These are phyloP conservation scores for Phytophthora pini DNA, from an alignment of 352 stramenopile species.

Conservation along the genomic window DNA sequence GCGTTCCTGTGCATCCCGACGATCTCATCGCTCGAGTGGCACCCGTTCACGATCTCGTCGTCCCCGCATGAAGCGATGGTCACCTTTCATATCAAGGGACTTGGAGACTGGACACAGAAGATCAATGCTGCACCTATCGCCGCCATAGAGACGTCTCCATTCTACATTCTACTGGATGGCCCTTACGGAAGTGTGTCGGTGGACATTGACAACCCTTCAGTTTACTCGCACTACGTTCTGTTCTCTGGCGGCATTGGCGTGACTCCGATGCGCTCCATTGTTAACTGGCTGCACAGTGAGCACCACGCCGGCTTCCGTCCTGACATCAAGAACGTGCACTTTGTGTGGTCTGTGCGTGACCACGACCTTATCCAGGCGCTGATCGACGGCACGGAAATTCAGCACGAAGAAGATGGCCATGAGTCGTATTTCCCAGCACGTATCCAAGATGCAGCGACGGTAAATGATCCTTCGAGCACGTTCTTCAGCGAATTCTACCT, in stretches of 20 bases:
- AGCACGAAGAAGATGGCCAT: neutral
- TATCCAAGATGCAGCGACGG: neutral
- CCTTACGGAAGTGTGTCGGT: constrained; percentile 30
- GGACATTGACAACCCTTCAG: constrained; percentile 39
- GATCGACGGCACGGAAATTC: neutral
- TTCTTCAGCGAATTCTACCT: constrained; percentile 47
- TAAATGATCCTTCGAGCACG: neutral
- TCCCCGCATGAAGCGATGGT: constrained; percentile 60
- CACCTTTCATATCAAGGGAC: constrained; percentile 55
- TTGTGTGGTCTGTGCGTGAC: constrained; percentile 47
- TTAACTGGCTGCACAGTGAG: constrained; percentile 37
- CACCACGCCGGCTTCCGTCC: constrained; percentile 12
- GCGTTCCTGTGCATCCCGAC: constrained; percentile 77
- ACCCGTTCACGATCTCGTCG: constrained; percentile 86
- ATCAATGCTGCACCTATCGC: constrained; percentile 18
- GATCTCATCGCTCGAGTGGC: constrained; percentile 73
- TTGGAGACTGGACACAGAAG: constrained; percentile 62
- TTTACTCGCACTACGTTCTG: constrained; percentile 55
- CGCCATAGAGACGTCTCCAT: neutral
- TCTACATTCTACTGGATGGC: constrained; percentile 50
- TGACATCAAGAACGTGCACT: constrained; percentile 39
- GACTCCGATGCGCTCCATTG: constrained; percentile 47
- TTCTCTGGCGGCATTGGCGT: constrained; percentile 52
- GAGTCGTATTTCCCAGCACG: constrained; percentile 14
- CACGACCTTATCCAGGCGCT: constrained; percentile 37